These are phyloP conservation scores for Dryas integrifolia DNA, from an alignment of 331 rosid genomes.

Conservation along the genomic window DNA sequence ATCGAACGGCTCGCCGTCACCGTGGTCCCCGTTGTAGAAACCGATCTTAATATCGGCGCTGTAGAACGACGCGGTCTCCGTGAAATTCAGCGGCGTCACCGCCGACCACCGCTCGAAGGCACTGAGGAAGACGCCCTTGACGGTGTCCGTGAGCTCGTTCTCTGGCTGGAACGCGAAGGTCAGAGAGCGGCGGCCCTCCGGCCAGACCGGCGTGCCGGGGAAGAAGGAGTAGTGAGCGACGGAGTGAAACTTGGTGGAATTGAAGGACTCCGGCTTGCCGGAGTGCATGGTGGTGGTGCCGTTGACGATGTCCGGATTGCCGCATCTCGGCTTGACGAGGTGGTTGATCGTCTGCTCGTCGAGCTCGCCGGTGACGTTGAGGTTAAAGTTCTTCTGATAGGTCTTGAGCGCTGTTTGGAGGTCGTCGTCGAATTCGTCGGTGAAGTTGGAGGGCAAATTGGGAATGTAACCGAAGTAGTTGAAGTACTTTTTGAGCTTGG, in stretches of 20 bases:
- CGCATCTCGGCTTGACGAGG: conserved; percentile 59
- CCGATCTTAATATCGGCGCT: conserved; percentile 56
- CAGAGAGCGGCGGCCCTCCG: conserved; percentile 38
- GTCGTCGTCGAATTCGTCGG: conserved; percentile 63
- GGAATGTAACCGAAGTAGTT: conserved; percentile 71
- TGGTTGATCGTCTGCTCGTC: conserved; percentile 46
- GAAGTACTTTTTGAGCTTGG: conserved; percentile 64
- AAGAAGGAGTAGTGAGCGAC: conserved; percentile 71
- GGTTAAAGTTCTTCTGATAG: conserved; percentile 81
- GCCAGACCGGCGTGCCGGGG: conserved; percentile 63
- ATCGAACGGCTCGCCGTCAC: conserved; percentile 87
- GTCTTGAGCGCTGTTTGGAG: conserved; percentile 49
- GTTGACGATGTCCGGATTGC: conserved; percentile 70
- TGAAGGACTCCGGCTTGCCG: conserved; percentile 30
- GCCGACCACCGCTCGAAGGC: conserved; percentile 70
- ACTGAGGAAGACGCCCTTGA: conserved; percentile 45
- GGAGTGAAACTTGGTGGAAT: conserved; percentile 40
- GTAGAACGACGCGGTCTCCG: conserved; percentile 21
- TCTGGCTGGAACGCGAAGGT: conserved; percentile 62
- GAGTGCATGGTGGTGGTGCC: conserved; percentile 63
- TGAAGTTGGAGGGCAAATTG: conserved; percentile 35
- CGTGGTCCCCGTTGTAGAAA: conserved; percentile 72
- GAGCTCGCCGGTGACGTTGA: conserved; percentile 71
- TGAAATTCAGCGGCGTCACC: conserved; percentile 56
- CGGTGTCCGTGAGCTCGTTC: conserved; percentile 33